These are phyloP conservation scores for Dendrocalamus latiflorus DNA, from an alignment of 202 grass and related monocot genomes.

Conservation along the genomic window DNA sequence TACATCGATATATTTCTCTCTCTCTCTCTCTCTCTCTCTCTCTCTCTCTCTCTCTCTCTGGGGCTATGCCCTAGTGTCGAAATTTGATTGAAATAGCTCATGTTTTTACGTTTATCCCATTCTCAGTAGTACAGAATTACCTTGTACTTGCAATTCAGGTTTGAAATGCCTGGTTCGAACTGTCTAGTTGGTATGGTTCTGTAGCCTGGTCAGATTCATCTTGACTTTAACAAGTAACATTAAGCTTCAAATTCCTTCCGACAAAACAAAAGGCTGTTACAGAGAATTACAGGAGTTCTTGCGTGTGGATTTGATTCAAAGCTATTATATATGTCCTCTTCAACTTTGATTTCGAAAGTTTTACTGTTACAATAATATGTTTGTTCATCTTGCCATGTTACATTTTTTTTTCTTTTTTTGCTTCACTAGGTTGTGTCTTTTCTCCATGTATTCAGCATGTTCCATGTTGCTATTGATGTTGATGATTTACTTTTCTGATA, in stretches of 20 bases:
- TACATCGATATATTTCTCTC: neutral
- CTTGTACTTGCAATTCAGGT: neutral
- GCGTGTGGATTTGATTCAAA: neutral
- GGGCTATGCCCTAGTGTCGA: neutral
- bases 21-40: no score
- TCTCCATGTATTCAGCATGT: neutral
- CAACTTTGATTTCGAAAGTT: neutral
- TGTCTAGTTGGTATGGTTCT: neutral
- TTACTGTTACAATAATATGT: neutral
- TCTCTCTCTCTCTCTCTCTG: neutral
- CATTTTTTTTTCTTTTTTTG: neutral
- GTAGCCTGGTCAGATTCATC: neutral
- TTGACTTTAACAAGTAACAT: neutral
- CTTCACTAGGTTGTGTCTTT: neutral
- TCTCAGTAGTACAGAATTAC: neutral
- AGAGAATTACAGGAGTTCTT: neutral
- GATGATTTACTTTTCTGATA: conserved; percentile 6
- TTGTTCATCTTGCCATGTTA: neutral
- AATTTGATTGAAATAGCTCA: neutral
- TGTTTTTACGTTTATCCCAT: neutral
- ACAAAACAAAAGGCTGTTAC: neutral
- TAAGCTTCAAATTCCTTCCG: neutral
- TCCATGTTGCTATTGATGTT: neutral
- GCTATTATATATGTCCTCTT: neutral
- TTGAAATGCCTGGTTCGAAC: neutral